Base-by-base conservation (phyloP, 2,329 filamentous ascomycete genomes). In the Bimuria novae-zelandiae region DNA sequence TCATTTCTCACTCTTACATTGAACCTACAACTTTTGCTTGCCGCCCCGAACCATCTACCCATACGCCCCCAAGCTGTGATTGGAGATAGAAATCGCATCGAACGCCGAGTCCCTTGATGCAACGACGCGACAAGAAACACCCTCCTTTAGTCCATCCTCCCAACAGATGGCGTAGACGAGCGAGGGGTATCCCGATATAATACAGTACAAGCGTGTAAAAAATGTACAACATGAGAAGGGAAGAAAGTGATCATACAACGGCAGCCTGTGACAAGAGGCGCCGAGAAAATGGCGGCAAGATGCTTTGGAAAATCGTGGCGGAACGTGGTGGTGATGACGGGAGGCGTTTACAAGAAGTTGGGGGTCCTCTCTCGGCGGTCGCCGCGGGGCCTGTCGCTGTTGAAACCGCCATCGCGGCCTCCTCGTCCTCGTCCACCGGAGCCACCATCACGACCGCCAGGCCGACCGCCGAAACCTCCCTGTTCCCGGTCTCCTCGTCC, bases 131-230 rank as follows among this genome's bases (percentile, higher is more conserved):
- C 40, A 39, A 37, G 25, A 25, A 19, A 25, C 27, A 29, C 36
- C 25, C 23, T 23, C 17, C 36, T 14, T 36, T 22, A 4, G 19
- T 16, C 40, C 27, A 21, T 11, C 32, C 16, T 47, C 33, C 33
- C 14, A 29, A 19, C 35, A 42, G 27, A 21, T n/a, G 19, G 30
- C 30, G 43, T 29, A 17, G 32, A 33, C 23, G 39, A 40, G 41
- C n/a, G 48, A 43, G 41, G 52, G 52, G n/a, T 54, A 54, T 54
- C 23, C 41, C 27, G 35, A 41, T 54, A 54, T 47, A 41, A 41
- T 54, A 54, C 45, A 44, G 47, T 54, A 54, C 52, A 51, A 30
- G n/a, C 33, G 8, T 16, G 8, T 45, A 17, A 7, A 19, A 45
- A 42, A 47, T 51, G 36, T 36, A 51, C 52, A 54, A 27, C 10